Evolutionary conservation across 148 eudicot genomes (phyloP).

Genomic region (Rhododendron henanense): DNA sequence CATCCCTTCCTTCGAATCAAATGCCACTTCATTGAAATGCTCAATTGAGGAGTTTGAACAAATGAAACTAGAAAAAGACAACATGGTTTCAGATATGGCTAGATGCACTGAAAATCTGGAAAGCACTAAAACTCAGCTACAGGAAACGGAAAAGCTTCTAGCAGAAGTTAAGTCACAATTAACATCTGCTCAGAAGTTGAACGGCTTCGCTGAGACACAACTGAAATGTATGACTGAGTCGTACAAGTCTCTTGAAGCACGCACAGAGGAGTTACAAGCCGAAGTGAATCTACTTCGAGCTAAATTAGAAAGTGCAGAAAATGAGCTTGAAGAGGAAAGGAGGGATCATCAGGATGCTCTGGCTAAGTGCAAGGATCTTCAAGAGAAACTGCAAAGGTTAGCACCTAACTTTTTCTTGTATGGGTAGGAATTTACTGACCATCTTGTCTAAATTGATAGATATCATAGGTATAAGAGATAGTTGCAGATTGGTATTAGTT

Average conservation of each 20-base stretch:
- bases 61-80: constrained; percentile 62
- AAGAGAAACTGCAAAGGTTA: constrained; percentile 84
- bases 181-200: constrained; percentile 57
- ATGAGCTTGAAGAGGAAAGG: constrained; percentile 70
- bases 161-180: constrained; percentile 70
- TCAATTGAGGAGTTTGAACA: constrained; percentile 71
- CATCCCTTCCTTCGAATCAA: constrained; percentile 53
- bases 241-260: constrained; percentile 75
- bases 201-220: constrained; percentile 91
- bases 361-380: constrained; percentile 60
- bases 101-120: constrained; percentile 62
- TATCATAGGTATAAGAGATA: not conserved
- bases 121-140: constrained; percentile 48
- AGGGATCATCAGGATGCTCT: constrained; percentile 58
- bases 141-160: constrained; percentile 59
- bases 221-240: constrained; percentile 98
- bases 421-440: not conserved
- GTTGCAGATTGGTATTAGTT: not conserved
- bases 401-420: constrained; percentile 6
- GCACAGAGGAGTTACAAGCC: constrained; percentile 61
- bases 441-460: not conserved
- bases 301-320: constrained; percentile 49
- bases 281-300: constrained; percentile 55
- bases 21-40: constrained; percentile 43
- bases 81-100: constrained; percentile 47